Percentiles rank a stretch among this genome's conserved stretches.
phyloP scores from a whole-genome alignment of 2,329 filamentous ascomycete genomes.

The Trichoderma arundinaceum region DNA sequence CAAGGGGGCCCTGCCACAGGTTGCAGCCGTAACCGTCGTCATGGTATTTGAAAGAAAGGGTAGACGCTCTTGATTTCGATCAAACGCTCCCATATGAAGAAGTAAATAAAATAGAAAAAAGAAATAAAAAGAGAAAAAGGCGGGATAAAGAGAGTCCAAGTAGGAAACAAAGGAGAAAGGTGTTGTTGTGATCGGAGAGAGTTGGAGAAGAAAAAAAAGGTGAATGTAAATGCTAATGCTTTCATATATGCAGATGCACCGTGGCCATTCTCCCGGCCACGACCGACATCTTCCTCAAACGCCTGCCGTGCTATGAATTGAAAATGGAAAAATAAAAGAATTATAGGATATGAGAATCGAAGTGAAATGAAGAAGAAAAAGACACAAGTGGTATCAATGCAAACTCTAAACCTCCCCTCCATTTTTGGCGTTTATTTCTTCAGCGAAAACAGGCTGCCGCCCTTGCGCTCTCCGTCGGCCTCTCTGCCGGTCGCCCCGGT shows the following conservation, averaged over 20 bases:
- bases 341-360: constrained; percentile 30
- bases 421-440: constrained; percentile 38
- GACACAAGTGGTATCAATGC: constrained; percentile 29
- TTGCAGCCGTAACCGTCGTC: constrained; percentile 35
- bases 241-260: constrained; percentile 29
- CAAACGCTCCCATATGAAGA: constrained; percentile 13
- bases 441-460: constrained; percentile 52
- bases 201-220: constrained; percentile 17
- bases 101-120: constrained; percentile 8
- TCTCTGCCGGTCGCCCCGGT: constrained; percentile 30
- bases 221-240: constrained; percentile 27
- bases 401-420: constrained; percentile 15
- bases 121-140: constrained; percentile 30
- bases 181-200: constrained; percentile 1
- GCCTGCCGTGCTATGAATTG: constrained; percentile 30
- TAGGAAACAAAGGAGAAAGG: constrained; percentile 11
- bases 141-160: constrained; percentile 18
- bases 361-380: constrained; percentile 26
- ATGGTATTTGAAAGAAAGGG: constrained; percentile 30
- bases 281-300: constrained; percentile 27
- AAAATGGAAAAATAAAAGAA: constrained; percentile 17
- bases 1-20: constrained; percentile 27
- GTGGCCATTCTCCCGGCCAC: constrained; percentile 21
- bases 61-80: neutral
- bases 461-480: constrained; percentile 42